Evolutionary conservation across 2,329 filamentous ascomycete species (phyloP).

Genomic region (Colletotrichum cuscutae): DNA sequence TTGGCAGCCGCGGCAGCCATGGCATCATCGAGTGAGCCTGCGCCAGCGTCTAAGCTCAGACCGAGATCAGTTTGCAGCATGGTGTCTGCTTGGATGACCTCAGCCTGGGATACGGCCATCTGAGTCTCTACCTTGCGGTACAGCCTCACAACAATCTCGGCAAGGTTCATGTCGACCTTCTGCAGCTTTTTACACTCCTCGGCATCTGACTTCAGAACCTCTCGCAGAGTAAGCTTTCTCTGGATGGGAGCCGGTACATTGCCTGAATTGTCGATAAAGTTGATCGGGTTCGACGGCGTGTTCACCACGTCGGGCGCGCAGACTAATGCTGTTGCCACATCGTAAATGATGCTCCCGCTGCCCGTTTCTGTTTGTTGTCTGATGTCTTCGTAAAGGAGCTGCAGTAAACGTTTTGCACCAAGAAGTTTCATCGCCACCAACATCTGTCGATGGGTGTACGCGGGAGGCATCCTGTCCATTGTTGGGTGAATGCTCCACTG

Average conservation of each 20-base stretch:
- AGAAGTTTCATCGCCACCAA: constrained; percentile 69
- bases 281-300: constrained; percentile 46
- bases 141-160: constrained; percentile 71
- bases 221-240: constrained; percentile 65
- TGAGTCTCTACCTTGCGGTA: constrained; percentile 74
- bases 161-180: constrained; percentile 64
- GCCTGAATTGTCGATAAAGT: constrained; percentile 48
- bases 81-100: constrained; percentile 48
- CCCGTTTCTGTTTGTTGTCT: constrained; percentile 69
- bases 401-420: constrained; percentile 69
- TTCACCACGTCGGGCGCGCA: constrained; percentile 72
- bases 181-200: constrained; percentile 67
- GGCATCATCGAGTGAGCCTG: constrained; percentile 49
- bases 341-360: constrained; percentile 71
- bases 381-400: constrained; percentile 74
- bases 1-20: constrained; percentile 51
- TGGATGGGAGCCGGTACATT: constrained; percentile 51
- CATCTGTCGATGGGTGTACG: constrained; percentile 79
- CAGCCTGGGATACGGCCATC: constrained; percentile 54
- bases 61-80: constrained; percentile 56
- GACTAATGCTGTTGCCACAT: constrained; percentile 75
- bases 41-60: constrained; percentile 49
- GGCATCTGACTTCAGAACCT: constrained; percentile 67
- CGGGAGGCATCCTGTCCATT: constrained; percentile 66
- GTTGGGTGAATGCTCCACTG: constrained; percentile 73